A percentile compares a stretch with the other conserved stretches of the same genome.
Conservation (phyloP, 2,329 filamentous ascomycete genomes). For the Alternaria metachromatica region DNA sequence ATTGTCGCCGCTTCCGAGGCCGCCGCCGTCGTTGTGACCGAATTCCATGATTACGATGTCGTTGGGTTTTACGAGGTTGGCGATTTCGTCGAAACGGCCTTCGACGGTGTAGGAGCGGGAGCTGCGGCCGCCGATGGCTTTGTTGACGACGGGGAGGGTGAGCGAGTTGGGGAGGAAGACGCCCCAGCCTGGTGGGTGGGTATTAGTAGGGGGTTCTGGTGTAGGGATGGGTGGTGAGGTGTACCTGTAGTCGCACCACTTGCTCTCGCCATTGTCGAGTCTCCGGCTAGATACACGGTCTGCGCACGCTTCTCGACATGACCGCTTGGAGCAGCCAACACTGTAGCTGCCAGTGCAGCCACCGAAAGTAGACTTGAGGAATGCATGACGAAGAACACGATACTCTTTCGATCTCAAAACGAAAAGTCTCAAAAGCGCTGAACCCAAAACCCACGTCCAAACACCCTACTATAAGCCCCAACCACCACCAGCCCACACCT, state of each 20-base stretch:
- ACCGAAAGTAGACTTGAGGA: conserved; percentile 25
- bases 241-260: conserved; percentile 54
- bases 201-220: neutral
- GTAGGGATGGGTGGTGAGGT: neutral
- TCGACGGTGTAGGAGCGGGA: conserved; percentile 72
- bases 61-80: conserved; percentile 59
- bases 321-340: conserved; percentile 31
- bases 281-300: conserved; percentile 65
- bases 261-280: conserved; percentile 66
- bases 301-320: conserved; percentile 38
- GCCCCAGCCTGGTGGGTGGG: conserved; percentile 63
- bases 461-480: neutral
- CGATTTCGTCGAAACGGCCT: conserved; percentile 67
- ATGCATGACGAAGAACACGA: neutral
- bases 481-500: neutral
- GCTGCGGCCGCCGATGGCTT: conserved; percentile 70
- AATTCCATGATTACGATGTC: conserved; percentile 76
- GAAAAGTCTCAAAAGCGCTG: neutral
- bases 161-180: conserved; percentile 63
- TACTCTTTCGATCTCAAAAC: neutral
- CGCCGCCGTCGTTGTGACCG: conserved; percentile 74
- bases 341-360: conserved; percentile 27
- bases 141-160: conserved; percentile 63
- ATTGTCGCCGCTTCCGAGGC: conserved; percentile 62
- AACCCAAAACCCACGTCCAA: neutral